Conservation (phyloP, 148 eudicot genomes). For the Rhododendron molle region DNA sequence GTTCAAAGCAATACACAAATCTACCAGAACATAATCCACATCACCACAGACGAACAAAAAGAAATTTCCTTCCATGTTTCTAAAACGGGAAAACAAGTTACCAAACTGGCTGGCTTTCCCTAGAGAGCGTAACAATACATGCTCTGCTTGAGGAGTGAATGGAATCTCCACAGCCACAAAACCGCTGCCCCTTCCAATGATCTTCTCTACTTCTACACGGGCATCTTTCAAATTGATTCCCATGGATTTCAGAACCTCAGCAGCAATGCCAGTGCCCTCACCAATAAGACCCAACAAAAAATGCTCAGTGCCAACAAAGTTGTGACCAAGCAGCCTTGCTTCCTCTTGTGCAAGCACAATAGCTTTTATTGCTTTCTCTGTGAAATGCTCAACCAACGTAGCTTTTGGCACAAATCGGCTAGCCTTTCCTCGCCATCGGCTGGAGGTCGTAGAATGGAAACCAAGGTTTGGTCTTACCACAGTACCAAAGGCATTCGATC, state of each 20-base stretch:
- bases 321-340: constrained; percentile 88
- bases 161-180: constrained; percentile 96
- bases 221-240: constrained; percentile 94
- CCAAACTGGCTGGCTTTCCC: constrained; percentile 96
- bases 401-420: constrained; percentile 57
- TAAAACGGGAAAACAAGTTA: constrained; percentile 13
- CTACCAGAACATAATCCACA: neutral
- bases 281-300: constrained; percentile 91
- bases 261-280: constrained; percentile 98
- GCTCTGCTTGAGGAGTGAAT: constrained; percentile 93
- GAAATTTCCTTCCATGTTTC: neutral
- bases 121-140: constrained; percentile 84
- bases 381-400: constrained; percentile 84
- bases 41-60: neutral
- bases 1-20: neutral
- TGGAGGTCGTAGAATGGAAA: constrained; percentile 46
- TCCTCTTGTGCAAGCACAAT: constrained; percentile 99
- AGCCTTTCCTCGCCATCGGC: constrained; percentile 37
- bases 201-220: constrained; percentile 96
- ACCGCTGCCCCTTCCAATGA: constrained; percentile 93
- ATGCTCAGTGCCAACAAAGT: constrained; percentile 96
- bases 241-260: constrained; percentile 94
- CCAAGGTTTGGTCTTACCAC: constrained; percentile 36
- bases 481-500: constrained; percentile 53
- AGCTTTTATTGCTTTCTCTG: constrained; percentile 94